Evolutionary conservation across 371 early-diverging fungal genomes (phyloP), one percentile per base, ranked within the genome.

Genomic region (Syncephalastrum contaminatum): DNA sequence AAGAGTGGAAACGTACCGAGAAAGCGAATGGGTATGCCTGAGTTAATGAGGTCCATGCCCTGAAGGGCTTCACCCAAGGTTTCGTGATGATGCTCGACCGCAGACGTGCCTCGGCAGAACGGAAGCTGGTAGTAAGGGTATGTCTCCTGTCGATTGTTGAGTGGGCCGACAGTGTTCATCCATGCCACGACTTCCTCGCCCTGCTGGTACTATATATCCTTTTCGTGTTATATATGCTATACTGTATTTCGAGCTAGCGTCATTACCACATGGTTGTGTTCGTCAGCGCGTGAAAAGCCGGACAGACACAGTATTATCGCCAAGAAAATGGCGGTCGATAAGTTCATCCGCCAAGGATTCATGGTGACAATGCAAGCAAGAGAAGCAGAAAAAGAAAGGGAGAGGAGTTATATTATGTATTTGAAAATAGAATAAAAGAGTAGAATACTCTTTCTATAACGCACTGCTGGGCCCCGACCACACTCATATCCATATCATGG

Each of bases 61-160:
- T 87, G 71, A 36, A 93, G 69, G 0, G 91, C 92, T 66, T 93
- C 93, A 27, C 90, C 92, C 21, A 93, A 67, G 10, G 89, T 84
- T 60, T 91, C 92, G 65, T 91, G 92, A 60, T 88, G 85, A 49
- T 86, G 84, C 36, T 84, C 67, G 18, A 87, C 66, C 16, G 72
- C 58, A 22, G 78, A 76, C 4, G 66, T 61, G 2, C 89, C 89
- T 43, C 69, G 68, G 52, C 93, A 93, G 61, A 81, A 93, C 6
- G 93, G 93, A 21, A 93, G 67, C 50, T 86, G 83, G 45, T 77
- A 84, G 63, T 84, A 90, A 13, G 85, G 87, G 61, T 93, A 93
- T 40, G 89, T 89, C 66, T 93, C 91, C 62, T 90, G 90, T 45
- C 85, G 67, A 58, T 83, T 84, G 47, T 80, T 57, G 14, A 80